Evolutionary conservation across 768 basidiomycete species (phyloP).

Genomic region (Mycena haematopus): DNA sequence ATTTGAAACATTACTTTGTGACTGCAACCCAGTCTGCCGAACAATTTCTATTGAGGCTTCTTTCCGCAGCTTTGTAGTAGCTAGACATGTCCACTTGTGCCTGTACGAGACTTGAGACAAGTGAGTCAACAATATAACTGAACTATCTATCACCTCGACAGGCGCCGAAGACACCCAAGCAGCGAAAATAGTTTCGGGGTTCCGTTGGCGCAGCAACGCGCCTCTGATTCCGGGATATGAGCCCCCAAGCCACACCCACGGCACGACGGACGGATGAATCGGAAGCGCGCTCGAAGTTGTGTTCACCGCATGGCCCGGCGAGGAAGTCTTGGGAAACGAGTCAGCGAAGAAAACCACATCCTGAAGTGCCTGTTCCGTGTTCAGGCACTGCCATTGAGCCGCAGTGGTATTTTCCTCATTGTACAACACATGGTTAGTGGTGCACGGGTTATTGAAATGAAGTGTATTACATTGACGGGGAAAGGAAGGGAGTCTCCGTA

Average conservation of each 20-base stretch:
- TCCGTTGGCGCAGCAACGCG: slow-evolving; percentile 51
- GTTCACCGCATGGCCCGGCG: slow-evolving; percentile 12
- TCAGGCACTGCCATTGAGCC: slow-evolving; percentile 53
- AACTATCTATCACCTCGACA: slow-evolving; percentile 34
- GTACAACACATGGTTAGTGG: background rate
- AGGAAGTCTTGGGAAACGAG: slow-evolving; percentile 35
- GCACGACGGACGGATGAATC: slow-evolving; percentile 49
- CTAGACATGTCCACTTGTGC: slow-evolving; percentile 57
- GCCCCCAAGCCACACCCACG: slow-evolving; percentile 57
- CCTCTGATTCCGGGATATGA: slow-evolving; percentile 57
- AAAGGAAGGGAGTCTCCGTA: slow-evolving; percentile 57
- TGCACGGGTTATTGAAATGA: background rate
- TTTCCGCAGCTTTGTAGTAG: slow-evolving; percentile 57
- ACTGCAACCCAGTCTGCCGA: slow-evolving; percentile 60
- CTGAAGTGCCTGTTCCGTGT: slow-evolving; percentile 56
- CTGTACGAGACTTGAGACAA: slow-evolving; percentile 25
- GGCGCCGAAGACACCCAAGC: slow-evolving; percentile 58
- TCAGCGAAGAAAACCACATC: slow-evolving; percentile 58
- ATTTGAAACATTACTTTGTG: slow-evolving; percentile 37
- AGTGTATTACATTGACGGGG: slow-evolving; percentile 47
- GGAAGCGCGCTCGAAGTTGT: slow-evolving; percentile 23
- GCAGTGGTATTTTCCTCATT: slow-evolving; percentile 51
- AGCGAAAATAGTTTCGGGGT: slow-evolving; percentile 52
- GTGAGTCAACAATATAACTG: background rate
- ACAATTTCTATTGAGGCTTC: slow-evolving; percentile 56